Conservation (phyloP, 768 basidiomycete genomes). For the Nevesoporus exiguus region DNA sequence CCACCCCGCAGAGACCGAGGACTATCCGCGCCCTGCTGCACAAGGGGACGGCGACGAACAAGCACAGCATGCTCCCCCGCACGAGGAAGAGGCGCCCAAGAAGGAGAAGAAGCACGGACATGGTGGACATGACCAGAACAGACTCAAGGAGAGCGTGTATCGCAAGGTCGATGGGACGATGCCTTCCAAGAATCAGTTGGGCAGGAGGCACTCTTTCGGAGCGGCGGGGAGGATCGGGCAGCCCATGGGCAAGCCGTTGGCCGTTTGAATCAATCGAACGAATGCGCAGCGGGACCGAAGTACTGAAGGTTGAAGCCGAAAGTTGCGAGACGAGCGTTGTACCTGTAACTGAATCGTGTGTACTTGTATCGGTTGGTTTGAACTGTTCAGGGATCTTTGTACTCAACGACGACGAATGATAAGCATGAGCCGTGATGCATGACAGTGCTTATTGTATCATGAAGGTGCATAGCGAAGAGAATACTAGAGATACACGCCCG, state of each 20-base stretch:
- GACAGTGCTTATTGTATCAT: slow-evolving; percentile 18
- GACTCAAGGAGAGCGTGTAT: slow-evolving; percentile 42
- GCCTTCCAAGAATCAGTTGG: slow-evolving; percentile 44
- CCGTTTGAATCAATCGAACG: slow-evolving; percentile 26
- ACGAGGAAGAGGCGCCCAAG: slow-evolving; percentile 45
- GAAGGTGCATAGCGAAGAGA: slow-evolving; percentile 17
- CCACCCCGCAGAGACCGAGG: slow-evolving; percentile 25
- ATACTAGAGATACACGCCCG: slow-evolving; percentile 26
- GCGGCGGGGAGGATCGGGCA: slow-evolving; percentile 54
- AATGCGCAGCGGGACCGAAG: not conserved
- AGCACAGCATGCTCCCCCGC: slow-evolving; percentile 31
- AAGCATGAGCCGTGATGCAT: slow-evolving; percentile 6
- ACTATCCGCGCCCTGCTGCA: slow-evolving; percentile 55
- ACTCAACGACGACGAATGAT: not conserved
- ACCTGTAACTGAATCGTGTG: slow-evolving; percentile 8
- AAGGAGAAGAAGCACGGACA: slow-evolving; percentile 47
- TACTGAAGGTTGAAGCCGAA: not conserved
- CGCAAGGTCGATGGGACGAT: slow-evolving; percentile 46
- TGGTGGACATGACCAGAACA: slow-evolving; percentile 40
- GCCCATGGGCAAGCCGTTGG: slow-evolving; percentile 46
- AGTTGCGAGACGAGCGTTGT: slow-evolving; percentile 2
- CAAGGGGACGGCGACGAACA: slow-evolving; percentile 36
- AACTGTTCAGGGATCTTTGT: not conserved
- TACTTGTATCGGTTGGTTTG: slow-evolving; percentile 18
- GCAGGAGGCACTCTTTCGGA: slow-evolving; percentile 37